Base-by-base conservation (phyloP, 768 basidiomycete genomes). In the Stropharia rugosoannulata region DNA sequence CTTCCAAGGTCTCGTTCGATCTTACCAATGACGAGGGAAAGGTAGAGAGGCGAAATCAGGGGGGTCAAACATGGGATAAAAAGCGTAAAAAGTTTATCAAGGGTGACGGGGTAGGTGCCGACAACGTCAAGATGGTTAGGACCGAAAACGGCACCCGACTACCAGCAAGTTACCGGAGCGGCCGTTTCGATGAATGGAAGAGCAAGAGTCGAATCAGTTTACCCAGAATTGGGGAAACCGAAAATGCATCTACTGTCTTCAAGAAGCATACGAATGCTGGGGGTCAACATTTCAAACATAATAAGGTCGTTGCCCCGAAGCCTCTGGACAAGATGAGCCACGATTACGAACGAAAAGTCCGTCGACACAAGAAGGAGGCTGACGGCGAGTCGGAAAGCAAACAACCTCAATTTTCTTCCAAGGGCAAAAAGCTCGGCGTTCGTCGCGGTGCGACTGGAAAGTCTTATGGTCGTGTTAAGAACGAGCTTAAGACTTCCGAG, bases 111-210 rank as follows among this genome's bases (percentile, higher is more conserved):
- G 79, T 73, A 42, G 96, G 94, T 16, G 84, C 94, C 7, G 94
- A 98, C 69, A 97, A 98, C 68, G 80, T 96, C 63, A 98, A 97
- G 72, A 79, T 98, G 61, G 89, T 99, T 63, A 85, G 83, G 62
- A 94, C 94, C 0, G 97, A 99, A 71, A 94, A 87, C 63, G 97
- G 97, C 3, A 85, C 88, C 13, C 85, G 89, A 46, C 78, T 99
- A 16, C 96, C 97, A 3, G 94, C 94, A 3, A 87, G 87, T 9
- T 99, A 94, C 73, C 87, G 90, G 50, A 93, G 90, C 62, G 97
- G 97, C 10, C 85, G 93, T 13, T 99, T 93, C 69, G 92, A 96
- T 54, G 94, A 96, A 68, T 99, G 97, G 97, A 90, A 89, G 70
- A 78, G 82, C 57, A 92, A 90, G 71, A 85, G 79, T 49, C 85